Base-by-base conservation (phyloP, 2,329 filamentous ascomycete species). In the Macrophomina phaseolina region DNA sequence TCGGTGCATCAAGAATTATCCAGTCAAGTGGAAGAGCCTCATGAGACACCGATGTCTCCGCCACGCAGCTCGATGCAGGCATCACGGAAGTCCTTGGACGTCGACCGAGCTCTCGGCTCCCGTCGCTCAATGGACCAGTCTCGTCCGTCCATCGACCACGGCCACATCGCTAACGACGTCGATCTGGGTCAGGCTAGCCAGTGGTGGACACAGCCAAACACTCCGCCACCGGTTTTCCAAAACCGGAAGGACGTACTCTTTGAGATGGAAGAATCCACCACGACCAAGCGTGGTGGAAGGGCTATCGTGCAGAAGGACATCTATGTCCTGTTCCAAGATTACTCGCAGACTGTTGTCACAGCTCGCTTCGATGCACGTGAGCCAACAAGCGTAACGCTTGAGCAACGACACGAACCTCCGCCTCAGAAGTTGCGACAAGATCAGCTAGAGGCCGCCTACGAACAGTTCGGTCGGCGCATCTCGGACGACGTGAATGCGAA, bases 271-370 rank as follows among this genome's bases (percentile, higher is more conserved):
- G 92, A 97, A 75, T 88, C 89, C 1, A 89, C 86, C 6, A 86
- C 90, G 14, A 85, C 86, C 11, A 89, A 89, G 70, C 87, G 89
- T 14, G 90, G 90, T 34, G 89, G 91, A 32, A 90, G 89, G 76
- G 88, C 88, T 0, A 86, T 85, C 1, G 82, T 97, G 23, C 91
- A 90, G 6, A 94, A 94, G 70, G 89, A 94, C 68, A 85, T 97
- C 49, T 95, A 91, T 72, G 83, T 98, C n/a, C 81, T 99, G 8
- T 99, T 92, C 81, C 90, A 93, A 73, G 95, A 99, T 80, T 99
- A 99, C 78, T 97, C 94, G 18, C 95, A 98, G 77, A 98, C 94
- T 0, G 85, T 96, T 70, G 87, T 99, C 73, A 93, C 90, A 0
- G 91, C 90, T 18, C 89, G 86, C 61, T 98, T 91, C 77, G 91